phyloP scores from a whole-genome alignment of 1,284 basidiomycete species.

The Cryptococcus amylolentus region DNA sequence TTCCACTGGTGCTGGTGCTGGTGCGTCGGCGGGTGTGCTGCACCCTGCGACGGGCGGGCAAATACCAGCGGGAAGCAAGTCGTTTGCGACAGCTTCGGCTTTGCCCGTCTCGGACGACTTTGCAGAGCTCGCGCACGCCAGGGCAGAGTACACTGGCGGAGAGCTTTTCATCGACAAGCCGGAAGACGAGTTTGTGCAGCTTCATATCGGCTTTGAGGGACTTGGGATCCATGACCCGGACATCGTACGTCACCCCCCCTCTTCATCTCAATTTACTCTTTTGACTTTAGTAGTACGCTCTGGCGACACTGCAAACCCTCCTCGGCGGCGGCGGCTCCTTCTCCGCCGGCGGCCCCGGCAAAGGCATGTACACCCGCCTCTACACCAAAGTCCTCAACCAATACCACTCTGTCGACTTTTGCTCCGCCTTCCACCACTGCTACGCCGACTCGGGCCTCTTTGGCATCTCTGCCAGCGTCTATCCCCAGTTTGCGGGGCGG shows the following conservation, averaged over 20 bases:
- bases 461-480: slow-evolving; percentile 86
- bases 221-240: slow-evolving; percentile 89
- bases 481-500: slow-evolving; percentile 62
- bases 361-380: slow-evolving; percentile 97
- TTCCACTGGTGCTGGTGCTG: slow-evolving; percentile 14
- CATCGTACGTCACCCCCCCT: slow-evolving; percentile 53
- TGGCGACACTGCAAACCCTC: slow-evolving; percentile 92
- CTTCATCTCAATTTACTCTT: neutral
- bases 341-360: slow-evolving; percentile 93
- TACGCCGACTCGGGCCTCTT: slow-evolving; percentile 94
- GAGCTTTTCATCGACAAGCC: slow-evolving; percentile 62
- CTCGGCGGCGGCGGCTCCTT: slow-evolving; percentile 94
- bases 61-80: slow-evolving; percentile 28
- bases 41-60: slow-evolving; percentile 51
- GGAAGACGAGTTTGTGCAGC: slow-evolving; percentile 79
- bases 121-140: slow-evolving; percentile 48
- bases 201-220: slow-evolving; percentile 91
- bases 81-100: slow-evolving; percentile 33
- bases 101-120: slow-evolving; percentile 34
- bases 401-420: slow-evolving; percentile 90
- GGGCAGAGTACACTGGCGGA: slow-evolving; percentile 82
- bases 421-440: slow-evolving; percentile 97
- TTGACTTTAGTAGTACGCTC: slow-evolving; percentile 58
- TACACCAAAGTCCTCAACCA: slow-evolving; percentile 98
- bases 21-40: slow-evolving; percentile 24